A percentile compares a stretch with the other conserved stretches of the same genome.
Evolutionary conservation across 192 early-diverging fungal genomes (phyloP).

Genomic region (Linderina pennispora): DNA sequence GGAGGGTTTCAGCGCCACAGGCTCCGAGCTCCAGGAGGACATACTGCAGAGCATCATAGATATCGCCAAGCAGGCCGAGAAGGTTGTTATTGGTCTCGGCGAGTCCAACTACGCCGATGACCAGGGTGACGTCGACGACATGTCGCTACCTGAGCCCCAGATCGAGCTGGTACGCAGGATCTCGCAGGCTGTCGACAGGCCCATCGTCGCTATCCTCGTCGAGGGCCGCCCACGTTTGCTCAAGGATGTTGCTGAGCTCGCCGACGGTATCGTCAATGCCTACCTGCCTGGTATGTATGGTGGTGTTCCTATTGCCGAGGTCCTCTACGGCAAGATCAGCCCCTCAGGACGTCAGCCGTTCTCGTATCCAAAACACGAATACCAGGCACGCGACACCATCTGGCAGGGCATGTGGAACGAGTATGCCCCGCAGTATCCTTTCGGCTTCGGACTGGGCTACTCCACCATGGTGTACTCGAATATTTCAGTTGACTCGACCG

Average conservation of each 20-base stretch:
- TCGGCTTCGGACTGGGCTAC: conserved; percentile 54
- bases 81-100: conserved; percentile 34
- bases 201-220: conserved; percentile 47
- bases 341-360: conserved; percentile 55
- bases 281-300: conserved; percentile 57
- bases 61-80: conserved; percentile 21
- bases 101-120: conserved; percentile 12
- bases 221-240: conserved; percentile 54
- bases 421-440: conserved; percentile 53
- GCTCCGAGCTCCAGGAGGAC: neutral
- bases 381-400: conserved; percentile 28
- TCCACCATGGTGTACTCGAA: conserved; percentile 43
- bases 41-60: conserved; percentile 4
- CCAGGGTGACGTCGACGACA: conserved; percentile 4
- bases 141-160: conserved; percentile 25
- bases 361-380: conserved; percentile 51
- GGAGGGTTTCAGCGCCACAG: conserved; percentile 11
- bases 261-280: conserved; percentile 44
- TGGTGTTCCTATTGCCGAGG: conserved; percentile 52
- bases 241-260: conserved; percentile 23
- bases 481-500: conserved; percentile 8
- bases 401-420: conserved; percentile 38
- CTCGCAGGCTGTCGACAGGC: conserved; percentile 8
- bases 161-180: conserved; percentile 24
- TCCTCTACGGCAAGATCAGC: conserved; percentile 51